Evolutionary conservation across 257 asterid species (phyloP), one percentile per base, ranked within the genome.

Genomic region (Jacaranda copaia): DNA sequence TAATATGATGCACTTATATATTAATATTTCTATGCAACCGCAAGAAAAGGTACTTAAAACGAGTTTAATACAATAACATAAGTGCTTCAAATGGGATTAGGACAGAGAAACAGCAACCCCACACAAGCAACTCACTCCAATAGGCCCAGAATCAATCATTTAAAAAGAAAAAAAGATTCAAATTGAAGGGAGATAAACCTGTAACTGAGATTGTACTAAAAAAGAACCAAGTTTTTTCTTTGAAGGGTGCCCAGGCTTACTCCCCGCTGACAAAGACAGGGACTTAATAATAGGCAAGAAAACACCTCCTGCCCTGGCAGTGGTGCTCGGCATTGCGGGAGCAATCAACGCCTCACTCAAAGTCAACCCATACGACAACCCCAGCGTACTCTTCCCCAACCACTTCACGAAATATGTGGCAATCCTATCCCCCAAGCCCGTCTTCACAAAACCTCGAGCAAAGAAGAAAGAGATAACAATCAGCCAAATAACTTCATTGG

Each of bases 261-360:
- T 91, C 73, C 98, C 98, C 0, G 94, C 89, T 0, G 96, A 89
- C 62, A 91, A 74, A 6, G 97, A 90, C 75, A 93, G 78, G 0
- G 97, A 93, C 84, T 90, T 88, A 58, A 93, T 91, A 68, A 93
- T 91, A 0, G 97, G 98, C 87, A 93, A 81, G 85, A 93, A 91
- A 5, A 93, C 94, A 0, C 97, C 98, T 3, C 98, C 97, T 8
- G 97, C 97, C 77, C 97, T 85, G 5, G 98, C 97, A 5, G 98
- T 93, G 68, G 96, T 93, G 77, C 98, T 93, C 7, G 97, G 97
- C 98, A 93, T 93, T 0, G 98, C 98, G 76, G 96, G 97, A 49
- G 98, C 92, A 80, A 93, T 90, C 89, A 93, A 75, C 5, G 97
- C 96, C 93, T 93, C 98, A 45, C 97, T 91, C 77, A 93, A 70